A percentile compares a stretch with the other conserved stretches of the same genome.
Evolutionary conservation across 768 basidiomycete species (phyloP).

Genomic region (Paxillus rubicundulus): DNA sequence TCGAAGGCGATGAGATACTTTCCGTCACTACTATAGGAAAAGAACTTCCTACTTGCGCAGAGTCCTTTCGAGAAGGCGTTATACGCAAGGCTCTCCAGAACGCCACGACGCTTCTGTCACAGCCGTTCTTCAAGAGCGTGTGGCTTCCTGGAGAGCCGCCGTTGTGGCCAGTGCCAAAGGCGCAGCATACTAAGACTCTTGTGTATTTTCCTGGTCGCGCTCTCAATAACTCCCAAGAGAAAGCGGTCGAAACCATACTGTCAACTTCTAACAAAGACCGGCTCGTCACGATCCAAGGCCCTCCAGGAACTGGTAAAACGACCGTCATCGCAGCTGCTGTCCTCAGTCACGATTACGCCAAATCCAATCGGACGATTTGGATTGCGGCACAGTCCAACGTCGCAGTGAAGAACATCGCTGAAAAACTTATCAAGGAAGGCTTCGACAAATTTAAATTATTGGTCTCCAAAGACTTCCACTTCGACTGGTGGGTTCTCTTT

Average conservation of each 20-base stretch:
- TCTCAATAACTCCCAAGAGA: slow-evolving; percentile 28
- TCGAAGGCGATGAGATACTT: slow-evolving; percentile 15
- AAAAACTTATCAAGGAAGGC: slow-evolving; percentile 36
- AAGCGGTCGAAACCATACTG: slow-evolving; percentile 31
- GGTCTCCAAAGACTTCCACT: slow-evolving; percentile 47
- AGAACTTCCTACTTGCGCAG: slow-evolving; percentile 55
- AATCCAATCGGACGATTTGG: slow-evolving; percentile 29
- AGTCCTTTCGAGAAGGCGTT: slow-evolving; percentile 30
- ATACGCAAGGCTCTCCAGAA: slow-evolving; percentile 24
- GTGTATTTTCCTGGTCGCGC: background rate
- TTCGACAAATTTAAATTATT: slow-evolving; percentile 39
- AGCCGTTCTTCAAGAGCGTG: slow-evolving; percentile 27
- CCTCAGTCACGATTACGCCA: slow-evolving; percentile 16
- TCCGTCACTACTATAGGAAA: slow-evolving; percentile 52
- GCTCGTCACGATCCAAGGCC: slow-evolving; percentile 32
- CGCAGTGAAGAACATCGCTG: slow-evolving; percentile 53
- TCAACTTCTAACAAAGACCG: slow-evolving; percentile 20
- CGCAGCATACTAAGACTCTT: background rate
- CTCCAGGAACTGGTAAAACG: slow-evolving; percentile 46
- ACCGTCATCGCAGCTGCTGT: slow-evolving; percentile 40
- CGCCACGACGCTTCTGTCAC: slow-evolving; percentile 10
- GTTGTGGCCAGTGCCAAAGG: slow-evolving; percentile 13
- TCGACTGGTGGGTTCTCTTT: slow-evolving; percentile 38
- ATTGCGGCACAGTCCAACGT: slow-evolving; percentile 49
- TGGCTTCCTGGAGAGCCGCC: slow-evolving; percentile 23